Base-by-base conservation (phyloP, 805 yeast genomes). In the Yarrowia osloensis region DNA sequence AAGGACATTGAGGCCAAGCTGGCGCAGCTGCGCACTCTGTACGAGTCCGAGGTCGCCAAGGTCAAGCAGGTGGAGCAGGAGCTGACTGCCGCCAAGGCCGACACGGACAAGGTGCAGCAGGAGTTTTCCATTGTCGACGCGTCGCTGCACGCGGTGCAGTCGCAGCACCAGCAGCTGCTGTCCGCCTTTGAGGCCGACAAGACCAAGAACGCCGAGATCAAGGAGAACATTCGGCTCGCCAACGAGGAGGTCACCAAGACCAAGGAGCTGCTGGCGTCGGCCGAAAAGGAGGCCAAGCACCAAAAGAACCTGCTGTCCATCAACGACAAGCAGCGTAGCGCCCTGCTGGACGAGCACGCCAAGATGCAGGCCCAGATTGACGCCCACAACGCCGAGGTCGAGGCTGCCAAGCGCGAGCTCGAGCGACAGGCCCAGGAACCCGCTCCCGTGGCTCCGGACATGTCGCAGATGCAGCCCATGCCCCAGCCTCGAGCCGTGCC, bases 41-140 rank as follows among this genome's bases (percentile, higher is more conserved):
- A 92, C 74, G 93, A 91, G 42, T 84, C 84, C 67, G 97, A 94
- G 75, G 89, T 88, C 7, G 81, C 85, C 69, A 90, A 88, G 74
- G 91, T 89, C 31, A 86, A 86, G 68, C 85, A 87, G 69, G 89
- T 90, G 46, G 94, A 92, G 76, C 76, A 82, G 13, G 81, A 83
- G 44, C 81, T 91, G 70, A 76, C 78, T n/a, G 77, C 82, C 8
- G 84, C 92, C 0, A 85, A 82, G 54, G 81, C 80, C 66, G 97
- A 92, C 73, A 83, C 88, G 6, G 91, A 87, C 67, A 82, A 85
- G 46, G 79, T 92, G 70, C 81, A 88, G 71, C 85, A 90, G 66
- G 93, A 91, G 72, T 81, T 90, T 0, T 84, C 91, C 0, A 82
- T 90, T 49, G 84, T 89, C 1, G 97, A 92, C 75, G 96, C 96